phyloP scores from a whole-genome alignment of 805 yeast species.

The Kodamaea hsintzibuensis region DNA sequence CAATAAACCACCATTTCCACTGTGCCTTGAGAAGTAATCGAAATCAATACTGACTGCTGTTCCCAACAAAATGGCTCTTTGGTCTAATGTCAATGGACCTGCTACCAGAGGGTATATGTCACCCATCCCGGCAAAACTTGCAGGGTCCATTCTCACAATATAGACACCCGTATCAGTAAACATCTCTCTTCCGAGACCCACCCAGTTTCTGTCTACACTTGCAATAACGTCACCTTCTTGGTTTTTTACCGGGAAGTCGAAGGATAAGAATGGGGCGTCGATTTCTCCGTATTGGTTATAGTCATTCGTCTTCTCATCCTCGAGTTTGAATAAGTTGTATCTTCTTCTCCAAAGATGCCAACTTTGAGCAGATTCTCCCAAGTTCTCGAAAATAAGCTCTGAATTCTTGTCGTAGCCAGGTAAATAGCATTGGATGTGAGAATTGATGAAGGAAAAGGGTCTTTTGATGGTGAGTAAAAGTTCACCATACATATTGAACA shows the following conservation, averaged over 20 bases:
- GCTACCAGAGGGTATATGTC: constrained; percentile 51
- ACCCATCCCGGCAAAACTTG: constrained; percentile 60
- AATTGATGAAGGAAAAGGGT: constrained; percentile 86
- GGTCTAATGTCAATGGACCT: constrained; percentile 65
- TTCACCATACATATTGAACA: constrained; percentile 64
- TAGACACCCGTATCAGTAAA: constrained; percentile 96
- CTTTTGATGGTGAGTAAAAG: constrained; percentile 66
- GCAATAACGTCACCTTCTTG: constrained; percentile 61
- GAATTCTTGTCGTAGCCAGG: constrained; percentile 51
- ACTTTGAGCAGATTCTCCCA: constrained; percentile 88
- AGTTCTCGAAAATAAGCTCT: constrained; percentile 40
- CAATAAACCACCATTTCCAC: constrained; percentile 52
- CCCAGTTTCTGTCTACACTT: constrained; percentile 90
- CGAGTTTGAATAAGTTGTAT: constrained; percentile 71
- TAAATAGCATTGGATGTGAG: constrained; percentile 72
- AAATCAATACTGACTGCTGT: constrained; percentile 92
- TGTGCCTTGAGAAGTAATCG: constrained; percentile 95
- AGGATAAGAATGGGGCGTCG: constrained; percentile 84
- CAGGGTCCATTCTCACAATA: constrained; percentile 78
- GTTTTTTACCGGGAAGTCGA: constrained; percentile 78
- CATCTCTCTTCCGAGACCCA: constrained; percentile 88
- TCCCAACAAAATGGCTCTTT: constrained; percentile 82
- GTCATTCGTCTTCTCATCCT: constrained; percentile 37
- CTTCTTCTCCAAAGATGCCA: constrained; percentile 95
- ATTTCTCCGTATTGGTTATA: constrained; percentile 82